Conservation (phyloP, 2,329 filamentous ascomycete species). For the Colletotrichum lindemuthianum region DNA sequence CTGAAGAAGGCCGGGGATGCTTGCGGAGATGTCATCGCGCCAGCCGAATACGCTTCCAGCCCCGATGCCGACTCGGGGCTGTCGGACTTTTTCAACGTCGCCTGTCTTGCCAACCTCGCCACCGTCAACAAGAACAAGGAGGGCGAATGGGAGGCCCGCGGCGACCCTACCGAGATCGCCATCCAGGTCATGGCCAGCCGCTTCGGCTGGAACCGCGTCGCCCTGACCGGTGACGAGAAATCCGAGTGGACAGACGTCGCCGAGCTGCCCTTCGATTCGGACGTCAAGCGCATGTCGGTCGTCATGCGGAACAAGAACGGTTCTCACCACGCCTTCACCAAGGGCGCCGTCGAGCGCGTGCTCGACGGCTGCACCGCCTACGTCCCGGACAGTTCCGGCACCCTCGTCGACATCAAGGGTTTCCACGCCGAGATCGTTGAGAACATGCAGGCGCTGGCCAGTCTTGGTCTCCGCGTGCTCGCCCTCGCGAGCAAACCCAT, state of each 20-base stretch:
- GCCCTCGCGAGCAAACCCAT: too few species aligned
- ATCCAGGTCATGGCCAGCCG: constrained; percentile 73
- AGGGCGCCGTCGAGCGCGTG: too few species aligned
- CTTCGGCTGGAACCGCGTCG: constrained; percentile 65
- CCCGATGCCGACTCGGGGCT: constrained; percentile 39
- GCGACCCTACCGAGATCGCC: constrained; percentile 73
- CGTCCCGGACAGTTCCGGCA: too few species aligned
- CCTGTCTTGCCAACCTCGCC: constrained; percentile 68
- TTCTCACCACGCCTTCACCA: too few species aligned
- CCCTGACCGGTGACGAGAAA: constrained; percentile 50
- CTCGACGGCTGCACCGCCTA: too few species aligned
- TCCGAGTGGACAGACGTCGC: constrained; percentile 62
- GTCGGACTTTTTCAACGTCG: constrained; percentile 62
- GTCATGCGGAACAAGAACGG: too few species aligned
- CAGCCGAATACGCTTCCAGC: too few species aligned
- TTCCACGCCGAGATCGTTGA: too few species aligned
- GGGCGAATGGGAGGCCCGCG: constrained; percentile 63
- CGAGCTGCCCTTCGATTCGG: constrained; percentile 49
- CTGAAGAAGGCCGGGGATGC: constrained; percentile 24
- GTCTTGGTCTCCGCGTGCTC: too few species aligned
- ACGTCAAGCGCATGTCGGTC: constrained; percentile 29
- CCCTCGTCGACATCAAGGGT: too few species aligned
- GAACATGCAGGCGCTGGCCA: too few species aligned
- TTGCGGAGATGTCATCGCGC: constrained; percentile 16
- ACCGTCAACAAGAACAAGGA: constrained; percentile 58